Evolutionary conservation across 2,329 filamentous ascomycete genomes (phyloP).

Genomic region (Hypoxylon sp.): DNA sequence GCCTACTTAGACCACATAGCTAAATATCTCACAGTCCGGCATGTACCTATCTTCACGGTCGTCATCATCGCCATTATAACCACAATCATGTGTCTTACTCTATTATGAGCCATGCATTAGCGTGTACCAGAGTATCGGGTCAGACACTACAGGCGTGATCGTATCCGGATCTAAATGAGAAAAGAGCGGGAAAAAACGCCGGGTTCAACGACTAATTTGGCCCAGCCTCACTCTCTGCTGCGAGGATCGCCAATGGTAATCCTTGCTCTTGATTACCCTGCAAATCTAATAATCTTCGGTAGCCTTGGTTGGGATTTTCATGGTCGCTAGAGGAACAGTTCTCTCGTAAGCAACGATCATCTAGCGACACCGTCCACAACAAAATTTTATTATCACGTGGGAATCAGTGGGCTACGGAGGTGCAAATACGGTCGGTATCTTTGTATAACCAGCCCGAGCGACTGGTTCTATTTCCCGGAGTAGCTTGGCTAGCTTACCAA

Average conservation of each 20-base stretch:
- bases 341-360: slow-evolving; percentile 30
- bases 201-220: slow-evolving; percentile 40
- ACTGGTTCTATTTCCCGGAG: slow-evolving; percentile 44
- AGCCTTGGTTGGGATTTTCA: slow-evolving; percentile 25
- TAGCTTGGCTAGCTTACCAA: slow-evolving; percentile 42
- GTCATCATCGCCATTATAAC: slow-evolving; percentile 27
- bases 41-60: slow-evolving; percentile 32
- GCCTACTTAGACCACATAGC: slow-evolving; percentile 17
- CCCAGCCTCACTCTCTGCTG: slow-evolving; percentile 43
- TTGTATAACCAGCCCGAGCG: slow-evolving; percentile 44
- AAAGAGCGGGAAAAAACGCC: slow-evolving; percentile 38
- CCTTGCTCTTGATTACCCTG: slow-evolving; percentile 41
- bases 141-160: slow-evolving; percentile 50
- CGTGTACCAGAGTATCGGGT: slow-evolving; percentile 56
- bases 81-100: slow-evolving; percentile 51
- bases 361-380: slow-evolving; percentile 27
- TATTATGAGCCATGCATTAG: slow-evolving; percentile 55
- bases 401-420: slow-evolving; percentile 32
- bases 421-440: slow-evolving; percentile 3
- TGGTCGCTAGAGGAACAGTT: slow-evolving; percentile 19
- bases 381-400: slow-evolving; percentile 37
- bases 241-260: slow-evolving; percentile 38
- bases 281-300: slow-evolving; percentile 26
- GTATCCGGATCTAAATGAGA: slow-evolving; percentile 47
- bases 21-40: slow-evolving; percentile 21